Percentiles rank a stretch among this genome's conserved stretches.
Conservation (phyloP, 2,329 filamentous ascomycete genomes). For the Volutella citrinella region DNA sequence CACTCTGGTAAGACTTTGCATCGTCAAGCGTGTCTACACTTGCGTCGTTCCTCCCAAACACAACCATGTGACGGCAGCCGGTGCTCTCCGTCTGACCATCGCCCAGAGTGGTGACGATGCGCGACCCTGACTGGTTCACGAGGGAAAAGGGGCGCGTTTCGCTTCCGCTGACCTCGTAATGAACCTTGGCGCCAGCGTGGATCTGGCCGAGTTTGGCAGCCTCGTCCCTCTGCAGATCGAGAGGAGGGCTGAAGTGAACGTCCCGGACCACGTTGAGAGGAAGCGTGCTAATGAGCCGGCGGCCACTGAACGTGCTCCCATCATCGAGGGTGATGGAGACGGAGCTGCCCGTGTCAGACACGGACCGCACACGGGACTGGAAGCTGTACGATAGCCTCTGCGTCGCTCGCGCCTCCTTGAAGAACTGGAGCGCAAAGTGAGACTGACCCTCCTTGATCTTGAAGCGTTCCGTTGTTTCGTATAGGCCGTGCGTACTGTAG, state of each 20-base stretch:
- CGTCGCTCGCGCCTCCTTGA: not conserved
- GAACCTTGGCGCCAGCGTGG: too few species aligned
- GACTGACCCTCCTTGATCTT: not conserved
- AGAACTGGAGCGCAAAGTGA: not conserved
- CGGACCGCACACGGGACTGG: not conserved
- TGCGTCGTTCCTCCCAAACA: too few species aligned
- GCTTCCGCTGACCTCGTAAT: too few species aligned
- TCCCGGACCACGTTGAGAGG: conserved; percentile 1
- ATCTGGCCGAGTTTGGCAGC: too few species aligned
- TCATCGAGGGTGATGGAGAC: too few species aligned
- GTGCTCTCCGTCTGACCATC: too few species aligned
- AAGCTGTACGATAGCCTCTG: not conserved
- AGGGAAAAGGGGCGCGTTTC: too few species aligned
- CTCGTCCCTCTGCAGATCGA: not conserved
- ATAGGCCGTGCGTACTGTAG: not conserved
- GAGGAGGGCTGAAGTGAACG: not conserved
- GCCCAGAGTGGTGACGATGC: too few species aligned
- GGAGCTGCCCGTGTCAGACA: not conserved
- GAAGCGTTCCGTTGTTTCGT: not conserved
- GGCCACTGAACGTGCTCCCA: not conserved
- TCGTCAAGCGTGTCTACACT: too few species aligned
- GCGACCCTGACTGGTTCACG: too few species aligned
- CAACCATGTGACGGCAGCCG: too few species aligned
- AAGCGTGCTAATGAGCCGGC: not conserved
- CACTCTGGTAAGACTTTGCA: too few species aligned